Base-by-base conservation (phyloP, 2,329 filamentous ascomycete genomes). In the Aspergillus hiratsukae region DNA sequence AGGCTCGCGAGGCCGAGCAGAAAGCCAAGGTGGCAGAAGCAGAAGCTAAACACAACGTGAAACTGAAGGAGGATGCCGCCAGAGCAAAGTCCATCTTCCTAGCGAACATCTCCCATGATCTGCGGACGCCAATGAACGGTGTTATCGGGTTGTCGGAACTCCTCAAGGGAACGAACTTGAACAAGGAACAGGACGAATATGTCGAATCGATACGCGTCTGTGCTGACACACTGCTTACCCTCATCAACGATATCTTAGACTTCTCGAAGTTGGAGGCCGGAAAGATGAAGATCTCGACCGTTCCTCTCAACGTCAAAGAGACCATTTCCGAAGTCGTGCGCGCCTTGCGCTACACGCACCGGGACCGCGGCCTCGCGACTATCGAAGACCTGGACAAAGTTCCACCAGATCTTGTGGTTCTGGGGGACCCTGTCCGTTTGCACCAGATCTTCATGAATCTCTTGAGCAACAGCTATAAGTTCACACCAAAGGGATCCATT, bases 121-220 rank as follows among this genome's bases (percentile, higher is more conserved):
- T 99, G 37, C 95, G 96, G 70, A 99, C 94, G 1, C 94, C 94
- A 0, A 81, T 97, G 56, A 97, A 97, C 68, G 94, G 93, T 11
- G 97, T 97, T 50, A 80, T 99, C 66, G 94, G 94, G 35, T 82
- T 86, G 73, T 83, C 81, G 2, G 83, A 87, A 63, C 72, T 87
- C 46, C 75, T 87, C 23, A 86, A 86, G 63, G 78, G 77, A 7
- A 86, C 82, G 9, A 72, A 69, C 5, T 64, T 87, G 40, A 81
- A 80, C 57, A 75, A 75, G 21, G 83, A 87, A 66, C 84, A 87
- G 65, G 79, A 83, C 61, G 81, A 81, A 61, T 85, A 85, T 60
- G 83, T 84, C 21, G 83, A 87, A 65, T 85, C 81, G 9, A 87
- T 86, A 56, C 78, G 83, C 5, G 82, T 86, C n/a, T 87, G 84